These are phyloP conservation scores for sunflower (Helianthus annuus) DNA, from an alignment of 129 eudicot genomes.

Conservation along the genomic window HanXRQr2.0-SUNRISE NC_035449.2:177614209-177614708, in stretches of 20 bases:
- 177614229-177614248: no score
- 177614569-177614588: background rate
- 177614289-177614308: no score
- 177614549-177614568: conserved; percentile 4
- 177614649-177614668: conserved; percentile 44
- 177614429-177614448: no score
- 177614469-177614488: background rate
- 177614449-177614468: background rate
- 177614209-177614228: no score
- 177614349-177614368: no score
- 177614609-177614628: conserved; percentile 6
- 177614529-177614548: background rate
- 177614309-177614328: no score
- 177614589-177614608: background rate
- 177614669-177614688: conserved; percentile 19
- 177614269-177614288: no score
- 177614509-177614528: background rate
- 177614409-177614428: no score
- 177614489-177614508: background rate
- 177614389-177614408: no score
- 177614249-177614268: no score
- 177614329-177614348: no score
- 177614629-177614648: conserved; percentile 3
- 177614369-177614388: no score
- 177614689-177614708: background rate